phyloP scores from a whole-genome alignment of 371 early-diverging fungal species.

The Funneliformis caledonium region DNA sequence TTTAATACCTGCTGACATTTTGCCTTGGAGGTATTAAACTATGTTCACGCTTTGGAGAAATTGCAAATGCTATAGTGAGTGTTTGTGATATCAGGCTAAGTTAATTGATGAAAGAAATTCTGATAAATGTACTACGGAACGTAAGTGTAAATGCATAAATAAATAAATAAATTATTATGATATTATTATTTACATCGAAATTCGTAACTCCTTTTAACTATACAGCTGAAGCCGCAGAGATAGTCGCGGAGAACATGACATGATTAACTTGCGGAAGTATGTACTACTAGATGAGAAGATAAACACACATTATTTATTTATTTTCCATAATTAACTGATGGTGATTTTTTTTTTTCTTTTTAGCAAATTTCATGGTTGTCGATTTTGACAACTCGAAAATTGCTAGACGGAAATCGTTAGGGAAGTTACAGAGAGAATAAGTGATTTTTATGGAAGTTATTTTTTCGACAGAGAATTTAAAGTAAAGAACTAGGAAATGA shows the following conservation, averaged over 20 bases:
- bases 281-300: not conserved
- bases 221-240: slow-evolving; percentile 29
- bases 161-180: not conserved
- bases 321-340: not conserved
- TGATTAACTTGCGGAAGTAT: not conserved
- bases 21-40: too few species aligned
- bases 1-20: too few species aligned
- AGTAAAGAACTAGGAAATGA: not conserved
- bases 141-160: slow-evolving; percentile 1
- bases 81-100: slow-evolving; percentile 5
- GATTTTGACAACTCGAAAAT: slow-evolving; percentile 58
- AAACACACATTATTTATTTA: not conserved
- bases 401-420: slow-evolving; percentile 50
- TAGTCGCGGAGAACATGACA: not conserved
- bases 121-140: slow-evolving; percentile 22
- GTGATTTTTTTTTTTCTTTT: too few species aligned
- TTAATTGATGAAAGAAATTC: not conserved
- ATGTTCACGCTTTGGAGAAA: not conserved
- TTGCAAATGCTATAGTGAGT: not conserved
- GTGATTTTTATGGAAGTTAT: slow-evolving; percentile 39
- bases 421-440: slow-evolving; percentile 41
- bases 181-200: not conserved
- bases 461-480: slow-evolving; percentile 40
- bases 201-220: not conserved
- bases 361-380: slow-evolving; percentile 54